phyloP scores from a whole-genome alignment of 2,329 filamentous ascomycete genomes.

The Pyrenochaeta sp. region DNA sequence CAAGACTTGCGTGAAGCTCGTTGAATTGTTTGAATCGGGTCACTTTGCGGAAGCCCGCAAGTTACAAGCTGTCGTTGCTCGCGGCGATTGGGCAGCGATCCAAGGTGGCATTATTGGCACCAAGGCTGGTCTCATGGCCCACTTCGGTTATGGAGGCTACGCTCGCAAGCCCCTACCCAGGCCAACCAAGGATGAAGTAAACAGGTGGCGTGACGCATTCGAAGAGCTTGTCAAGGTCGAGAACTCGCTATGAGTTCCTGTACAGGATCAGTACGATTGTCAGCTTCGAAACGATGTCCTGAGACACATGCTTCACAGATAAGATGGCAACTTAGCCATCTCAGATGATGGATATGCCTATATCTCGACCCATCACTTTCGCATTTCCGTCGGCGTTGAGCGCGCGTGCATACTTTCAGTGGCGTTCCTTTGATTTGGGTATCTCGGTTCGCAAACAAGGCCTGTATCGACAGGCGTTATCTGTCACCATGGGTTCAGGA shows the following conservation, averaged over 20 bases:
- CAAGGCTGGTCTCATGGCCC: conserved; percentile 70
- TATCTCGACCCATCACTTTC: conserved; percentile 13
- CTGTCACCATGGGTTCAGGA: conserved; percentile 16
- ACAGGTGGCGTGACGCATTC: conserved; percentile 54
- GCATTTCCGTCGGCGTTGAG: conserved; percentile 41
- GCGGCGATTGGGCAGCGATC: conserved; percentile 75
- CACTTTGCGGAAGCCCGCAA: conserved; percentile 67
- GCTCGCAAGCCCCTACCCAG: conserved; percentile 66
- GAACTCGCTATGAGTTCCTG: conserved; percentile 39
- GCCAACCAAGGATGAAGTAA: conserved; percentile 54
- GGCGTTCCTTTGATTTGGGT: conserved; percentile 28
- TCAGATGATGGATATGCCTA: conserved; percentile 11
- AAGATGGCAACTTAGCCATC: conserved; percentile 1
- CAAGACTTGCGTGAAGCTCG: conserved; percentile 69
- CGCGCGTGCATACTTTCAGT: conserved; percentile 27
- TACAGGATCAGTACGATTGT: background rate
- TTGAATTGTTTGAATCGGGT: conserved; percentile 68
- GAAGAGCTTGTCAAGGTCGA: conserved; percentile 56
- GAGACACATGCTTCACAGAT: background rate
- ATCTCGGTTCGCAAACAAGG: conserved; percentile 8
- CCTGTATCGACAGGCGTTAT: conserved; percentile 15
- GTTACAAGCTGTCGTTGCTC: conserved; percentile 71
- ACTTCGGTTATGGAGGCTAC: conserved; percentile 71
- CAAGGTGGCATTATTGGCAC: conserved; percentile 74
- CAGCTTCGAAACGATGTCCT: background rate